Evolutionary conservation across 2,329 filamentous ascomycete species (phyloP).

Genomic region (Meredithiella fracta): DNA sequence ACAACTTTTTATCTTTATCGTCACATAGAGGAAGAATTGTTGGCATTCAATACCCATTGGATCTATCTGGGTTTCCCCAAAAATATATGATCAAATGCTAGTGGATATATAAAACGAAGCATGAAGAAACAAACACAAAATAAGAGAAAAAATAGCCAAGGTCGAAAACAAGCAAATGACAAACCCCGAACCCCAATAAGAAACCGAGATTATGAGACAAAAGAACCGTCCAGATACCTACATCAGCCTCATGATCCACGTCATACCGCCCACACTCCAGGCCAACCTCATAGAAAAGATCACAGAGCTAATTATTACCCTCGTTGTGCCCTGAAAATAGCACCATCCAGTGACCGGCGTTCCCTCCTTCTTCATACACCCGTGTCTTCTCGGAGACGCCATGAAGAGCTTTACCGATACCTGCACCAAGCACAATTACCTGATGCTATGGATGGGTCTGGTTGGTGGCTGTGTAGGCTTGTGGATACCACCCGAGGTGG

Average conservation of each 20-base stretch:
- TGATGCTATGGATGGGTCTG: slow-evolving; percentile 79
- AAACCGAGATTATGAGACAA: background rate
- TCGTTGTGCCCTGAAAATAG: slow-evolving; percentile 26
- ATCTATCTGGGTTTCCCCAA: slow-evolving; percentile 17
- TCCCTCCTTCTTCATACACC: slow-evolving; percentile 81
- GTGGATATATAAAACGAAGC: background rate
- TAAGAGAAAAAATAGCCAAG: background rate
- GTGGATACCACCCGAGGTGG: slow-evolving; percentile 57
- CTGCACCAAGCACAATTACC: slow-evolving; percentile 50
- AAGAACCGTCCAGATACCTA: background rate
- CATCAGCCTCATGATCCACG: background rate
- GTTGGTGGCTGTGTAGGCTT: slow-evolving; percentile 68
- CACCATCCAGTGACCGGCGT: slow-evolving; percentile 68
- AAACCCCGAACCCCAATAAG: background rate
- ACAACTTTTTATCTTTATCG: background rate
- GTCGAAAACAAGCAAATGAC: background rate
- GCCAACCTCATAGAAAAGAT: background rate
- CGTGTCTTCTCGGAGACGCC: slow-evolving; percentile 72
- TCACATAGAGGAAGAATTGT: background rate
- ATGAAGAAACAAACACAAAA: background rate
- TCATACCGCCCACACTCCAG: background rate
- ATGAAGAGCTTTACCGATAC: slow-evolving; percentile 44
- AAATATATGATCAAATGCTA: background rate
- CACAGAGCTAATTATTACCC: slow-evolving; percentile 14
- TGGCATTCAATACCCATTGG: slow-evolving; percentile 6